Conservation (phyloP, 2,329 filamentous ascomycete species). For the Colletotrichum cereale region DNA sequence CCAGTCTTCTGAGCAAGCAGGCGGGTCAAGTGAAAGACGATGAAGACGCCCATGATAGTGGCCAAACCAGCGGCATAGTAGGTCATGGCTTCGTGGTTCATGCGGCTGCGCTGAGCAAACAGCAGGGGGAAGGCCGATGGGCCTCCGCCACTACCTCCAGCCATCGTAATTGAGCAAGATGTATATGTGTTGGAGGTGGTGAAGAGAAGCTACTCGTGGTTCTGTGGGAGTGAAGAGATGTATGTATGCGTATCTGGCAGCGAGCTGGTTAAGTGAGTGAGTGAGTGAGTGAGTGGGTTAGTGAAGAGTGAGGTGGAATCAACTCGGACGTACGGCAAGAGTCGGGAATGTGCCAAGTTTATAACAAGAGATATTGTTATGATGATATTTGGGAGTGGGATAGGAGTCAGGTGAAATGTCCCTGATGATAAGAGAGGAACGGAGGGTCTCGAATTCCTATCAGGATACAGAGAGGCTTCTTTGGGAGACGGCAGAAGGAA, state of each 20-base stretch:
- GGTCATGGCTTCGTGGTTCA: constrained; percentile 46
- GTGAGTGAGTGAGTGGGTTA: too few species aligned
- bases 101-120: constrained; percentile 37
- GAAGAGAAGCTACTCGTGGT: neutral
- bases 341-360: constrained; percentile 24
- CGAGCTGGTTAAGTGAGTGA: neutral
- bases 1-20: constrained; percentile 28
- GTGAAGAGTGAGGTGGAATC: neutral
- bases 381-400: neutral
- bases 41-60: constrained; percentile 30
- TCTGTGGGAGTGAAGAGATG: neutral
- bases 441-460: constrained; percentile 2
- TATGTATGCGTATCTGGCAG: neutral
- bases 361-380: constrained; percentile 17
- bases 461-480: neutral
- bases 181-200: neutral
- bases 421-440: neutral
- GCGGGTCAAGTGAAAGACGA: constrained; percentile 34
- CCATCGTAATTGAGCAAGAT: constrained; percentile 17
- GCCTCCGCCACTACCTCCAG: constrained; percentile 12
- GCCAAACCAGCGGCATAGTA: constrained; percentile 42
- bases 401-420: neutral
- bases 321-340: neutral
- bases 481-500: neutral
- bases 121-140: constrained; percentile 15